phyloP scores from a whole-genome alignment of 2,329 filamentous ascomycete species.

The Mollisia scopiformis region DNA sequence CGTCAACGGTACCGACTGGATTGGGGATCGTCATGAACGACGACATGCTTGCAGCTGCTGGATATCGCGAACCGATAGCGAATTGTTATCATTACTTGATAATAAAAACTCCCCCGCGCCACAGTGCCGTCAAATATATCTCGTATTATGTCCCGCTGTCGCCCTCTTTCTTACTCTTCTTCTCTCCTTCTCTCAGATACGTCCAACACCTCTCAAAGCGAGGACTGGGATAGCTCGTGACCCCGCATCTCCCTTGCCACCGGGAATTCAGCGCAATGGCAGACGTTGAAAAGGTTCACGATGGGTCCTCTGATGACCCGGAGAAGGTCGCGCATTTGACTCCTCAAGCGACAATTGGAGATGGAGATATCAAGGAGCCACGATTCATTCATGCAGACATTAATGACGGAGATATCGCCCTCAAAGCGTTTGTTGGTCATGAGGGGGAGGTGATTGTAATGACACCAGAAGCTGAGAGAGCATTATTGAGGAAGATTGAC shows the following conservation, averaged over 20 bases:
- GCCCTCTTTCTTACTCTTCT: background rate
- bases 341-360: slow-evolving; percentile 20
- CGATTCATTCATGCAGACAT: slow-evolving; percentile 40
- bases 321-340: slow-evolving; percentile 18
- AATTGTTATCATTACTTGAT: slow-evolving; percentile 1
- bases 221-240: background rate
- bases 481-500: slow-evolving; percentile 49
- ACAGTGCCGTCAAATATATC: background rate
- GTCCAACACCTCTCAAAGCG: background rate
- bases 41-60: background rate
- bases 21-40: background rate
- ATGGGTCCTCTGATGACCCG: slow-evolving; percentile 19
- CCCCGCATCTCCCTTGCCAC: background rate
- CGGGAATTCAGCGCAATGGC: slow-evolving; percentile 4
- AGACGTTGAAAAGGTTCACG: slow-evolving; percentile 20
- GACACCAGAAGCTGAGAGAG: slow-evolving; percentile 44
- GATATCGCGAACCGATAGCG: background rate
- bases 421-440: slow-evolving; percentile 44
- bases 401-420: slow-evolving; percentile 47
- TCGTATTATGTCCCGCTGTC: background rate
- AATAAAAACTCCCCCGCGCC: background rate
- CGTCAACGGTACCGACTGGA: background rate
- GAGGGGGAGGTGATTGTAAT: slow-evolving; percentile 41
- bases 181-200: background rate
- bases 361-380: slow-evolving; percentile 24